Evolutionary conservation across 2,329 filamentous ascomycete species (phyloP).

Genomic region (Eurotiales sp.): DNA sequence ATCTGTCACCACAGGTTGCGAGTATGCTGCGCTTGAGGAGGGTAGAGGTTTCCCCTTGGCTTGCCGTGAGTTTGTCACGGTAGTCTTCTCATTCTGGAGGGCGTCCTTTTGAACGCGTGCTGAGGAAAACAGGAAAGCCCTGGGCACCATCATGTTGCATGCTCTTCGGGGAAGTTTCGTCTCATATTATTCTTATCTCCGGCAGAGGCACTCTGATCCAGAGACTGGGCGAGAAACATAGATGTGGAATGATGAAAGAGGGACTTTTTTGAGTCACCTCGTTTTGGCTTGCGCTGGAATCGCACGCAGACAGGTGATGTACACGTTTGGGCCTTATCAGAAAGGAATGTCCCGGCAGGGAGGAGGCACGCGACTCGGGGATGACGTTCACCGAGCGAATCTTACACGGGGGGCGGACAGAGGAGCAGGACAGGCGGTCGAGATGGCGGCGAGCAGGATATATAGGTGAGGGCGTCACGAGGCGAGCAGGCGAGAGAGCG

Average conservation of each 20-base stretch:
- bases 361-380: slow-evolving; percentile 9
- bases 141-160: slow-evolving; percentile 39
- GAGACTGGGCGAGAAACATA: slow-evolving; percentile 39
- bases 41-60: slow-evolving; percentile 12
- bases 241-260: slow-evolving; percentile 12
- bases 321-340: slow-evolving; percentile 11
- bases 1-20: slow-evolving; percentile 10
- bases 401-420: too few species aligned
- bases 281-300: neutral
- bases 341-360: neutral
- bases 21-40: slow-evolving; percentile 18
- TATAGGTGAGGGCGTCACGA: neutral
- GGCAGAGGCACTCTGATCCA: slow-evolving; percentile 39
- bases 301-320: too few species aligned
- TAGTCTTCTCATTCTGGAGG: slow-evolving; percentile 18
- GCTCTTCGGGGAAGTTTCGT: slow-evolving; percentile 17
- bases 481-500: too few species aligned
- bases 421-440: too few species aligned
- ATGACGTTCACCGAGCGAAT: neutral
- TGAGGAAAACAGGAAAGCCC: slow-evolving; percentile 36
- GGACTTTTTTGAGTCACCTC: neutral
- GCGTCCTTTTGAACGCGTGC: slow-evolving; percentile 23
- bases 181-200: slow-evolving; percentile 26
- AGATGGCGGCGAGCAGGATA: neutral
- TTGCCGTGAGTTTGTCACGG: slow-evolving; percentile 10